Percentiles rank a stretch among this genome's conserved stretches.
Evolutionary conservation across 345 rosid species (phyloP).

Genomic region (Mangifera indica): DNA sequence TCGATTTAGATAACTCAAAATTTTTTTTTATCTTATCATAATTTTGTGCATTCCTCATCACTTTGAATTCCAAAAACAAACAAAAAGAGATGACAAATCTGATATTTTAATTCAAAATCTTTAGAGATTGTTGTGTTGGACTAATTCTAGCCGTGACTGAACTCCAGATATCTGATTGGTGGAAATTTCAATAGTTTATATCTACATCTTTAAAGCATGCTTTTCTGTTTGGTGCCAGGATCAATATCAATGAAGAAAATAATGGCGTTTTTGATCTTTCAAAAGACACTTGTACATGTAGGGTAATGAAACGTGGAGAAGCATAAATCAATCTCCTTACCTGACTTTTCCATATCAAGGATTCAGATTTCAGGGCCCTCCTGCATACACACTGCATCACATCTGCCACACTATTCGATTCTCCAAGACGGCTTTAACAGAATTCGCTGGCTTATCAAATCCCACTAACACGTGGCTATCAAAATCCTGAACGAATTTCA

Average conservation of each 20-base stretch:
- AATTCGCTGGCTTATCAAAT: neutral
- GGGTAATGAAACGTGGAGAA: constrained; percentile 25
- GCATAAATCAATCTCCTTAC: neutral
- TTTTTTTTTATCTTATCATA: too few species aligned
- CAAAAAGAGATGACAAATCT: neutral
- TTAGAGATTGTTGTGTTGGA: neutral
- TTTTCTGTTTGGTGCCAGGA: neutral
- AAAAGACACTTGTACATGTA: neutral
- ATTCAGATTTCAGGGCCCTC: neutral
- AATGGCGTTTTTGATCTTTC: neutral
- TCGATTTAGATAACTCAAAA: too few species aligned
- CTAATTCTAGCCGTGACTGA: neutral
- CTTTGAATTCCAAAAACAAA: neutral
- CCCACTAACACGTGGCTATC: neutral
- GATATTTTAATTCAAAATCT: neutral
- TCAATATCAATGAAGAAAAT: neutral
- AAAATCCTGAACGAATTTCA: too few species aligned
- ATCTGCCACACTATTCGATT: too few species aligned
- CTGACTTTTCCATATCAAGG: neutral
- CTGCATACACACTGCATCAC: neutral
- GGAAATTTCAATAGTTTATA: neutral
- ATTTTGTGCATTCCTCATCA: neutral
- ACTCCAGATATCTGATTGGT: too few species aligned
- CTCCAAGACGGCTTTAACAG: neutral
- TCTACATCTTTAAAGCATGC: neutral